These are phyloP conservation scores for Galerina sulciceps DNA, from an alignment of 768 basidiomycete species.

Conservation along the genomic window DNA sequence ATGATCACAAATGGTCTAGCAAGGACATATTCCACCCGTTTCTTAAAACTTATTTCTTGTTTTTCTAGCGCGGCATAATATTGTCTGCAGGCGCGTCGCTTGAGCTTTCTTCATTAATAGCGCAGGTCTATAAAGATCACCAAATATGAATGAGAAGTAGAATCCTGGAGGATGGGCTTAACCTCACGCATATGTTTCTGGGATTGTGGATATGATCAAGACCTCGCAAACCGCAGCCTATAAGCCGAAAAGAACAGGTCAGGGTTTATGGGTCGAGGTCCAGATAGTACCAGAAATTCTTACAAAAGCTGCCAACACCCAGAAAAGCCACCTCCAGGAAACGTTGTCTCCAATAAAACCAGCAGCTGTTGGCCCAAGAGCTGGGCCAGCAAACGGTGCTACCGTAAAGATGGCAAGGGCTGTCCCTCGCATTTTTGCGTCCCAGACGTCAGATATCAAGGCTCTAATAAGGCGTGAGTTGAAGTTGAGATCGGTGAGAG, in stretches of 20 bases:
- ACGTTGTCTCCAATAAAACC: slow-evolving; percentile 47
- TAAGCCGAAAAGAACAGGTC: background rate
- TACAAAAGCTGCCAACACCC: slow-evolving; percentile 63
- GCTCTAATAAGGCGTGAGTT: slow-evolving; percentile 33
- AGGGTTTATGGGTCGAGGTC: background rate
- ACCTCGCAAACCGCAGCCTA: slow-evolving; percentile 55
- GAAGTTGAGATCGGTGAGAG: too few relatives aligned
- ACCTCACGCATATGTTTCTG: slow-evolving; percentile 67
- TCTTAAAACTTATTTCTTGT: slow-evolving; percentile 36
- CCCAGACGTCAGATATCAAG: slow-evolving; percentile 66
- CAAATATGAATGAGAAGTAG: background rate
- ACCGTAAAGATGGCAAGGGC: slow-evolving; percentile 69
- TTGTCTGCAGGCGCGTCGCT: slow-evolving; percentile 52
- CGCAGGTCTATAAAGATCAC: slow-evolving; percentile 46
- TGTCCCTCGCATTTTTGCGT: slow-evolving; percentile 60
- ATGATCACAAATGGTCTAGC: slow-evolving; percentile 68
- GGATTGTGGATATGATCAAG: slow-evolving; percentile 56
- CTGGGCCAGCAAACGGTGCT: slow-evolving; percentile 72
- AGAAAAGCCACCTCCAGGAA: slow-evolving; percentile 73
- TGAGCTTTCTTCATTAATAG: slow-evolving; percentile 58
- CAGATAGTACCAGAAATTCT: slow-evolving; percentile 19
- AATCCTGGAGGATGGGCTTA: background rate
- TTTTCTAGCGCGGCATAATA: slow-evolving; percentile 59
- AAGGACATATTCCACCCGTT: slow-evolving; percentile 50
- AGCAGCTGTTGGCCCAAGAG: slow-evolving; percentile 57